Percentiles rank a stretch among this genome's conserved stretches.
These are phyloP conservation scores for Camelina laxa DNA, from an alignment of 345 rosid species.

Conservation along the genomic window DNA sequence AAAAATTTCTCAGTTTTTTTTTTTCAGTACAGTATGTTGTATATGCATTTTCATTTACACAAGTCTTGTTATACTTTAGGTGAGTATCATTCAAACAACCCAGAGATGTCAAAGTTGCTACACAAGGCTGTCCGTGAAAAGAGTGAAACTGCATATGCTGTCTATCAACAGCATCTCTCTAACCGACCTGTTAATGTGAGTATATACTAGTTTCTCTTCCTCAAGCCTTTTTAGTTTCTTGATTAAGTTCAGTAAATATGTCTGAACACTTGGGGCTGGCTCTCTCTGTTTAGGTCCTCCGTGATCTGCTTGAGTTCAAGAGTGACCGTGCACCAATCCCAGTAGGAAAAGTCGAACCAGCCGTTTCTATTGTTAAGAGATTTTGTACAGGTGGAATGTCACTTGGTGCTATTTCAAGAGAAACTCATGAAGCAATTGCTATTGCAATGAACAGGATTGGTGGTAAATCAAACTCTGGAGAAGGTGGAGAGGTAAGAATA, in stretches of 20 bases:
- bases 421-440: conserved; percentile 99
- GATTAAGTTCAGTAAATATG: not conserved
- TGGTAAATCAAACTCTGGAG: conserved; percentile 98
- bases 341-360: conserved; percentile 94
- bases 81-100: conserved; percentile 98
- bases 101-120: conserved; percentile 97
- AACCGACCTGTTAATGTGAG: conserved; percentile 94
- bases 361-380: conserved; percentile 77
- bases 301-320: conserved; percentile 95
- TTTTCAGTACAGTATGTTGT: not conserved
- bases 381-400: conserved; percentile 99
- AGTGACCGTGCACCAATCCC: conserved; percentile 92
- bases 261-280: conserved; percentile 21
- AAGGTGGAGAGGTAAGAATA: conserved; percentile 93
- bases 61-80: conserved; percentile 49
- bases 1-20: not conserved
- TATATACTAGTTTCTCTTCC: conserved; percentile 13
- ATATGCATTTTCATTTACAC: not conserved
- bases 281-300: conserved; percentile 68
- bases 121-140: conserved; percentile 99
- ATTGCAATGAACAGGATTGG: conserved; percentile 97
- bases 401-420: conserved; percentile 99
- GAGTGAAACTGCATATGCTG: conserved; percentile 86
- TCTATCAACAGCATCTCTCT: conserved; percentile 97
- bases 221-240: conserved; percentile 15